Evolutionary conservation across 2,329 filamentous ascomycete genomes (phyloP).

Genomic region (Sclerotinia minor): DNA sequence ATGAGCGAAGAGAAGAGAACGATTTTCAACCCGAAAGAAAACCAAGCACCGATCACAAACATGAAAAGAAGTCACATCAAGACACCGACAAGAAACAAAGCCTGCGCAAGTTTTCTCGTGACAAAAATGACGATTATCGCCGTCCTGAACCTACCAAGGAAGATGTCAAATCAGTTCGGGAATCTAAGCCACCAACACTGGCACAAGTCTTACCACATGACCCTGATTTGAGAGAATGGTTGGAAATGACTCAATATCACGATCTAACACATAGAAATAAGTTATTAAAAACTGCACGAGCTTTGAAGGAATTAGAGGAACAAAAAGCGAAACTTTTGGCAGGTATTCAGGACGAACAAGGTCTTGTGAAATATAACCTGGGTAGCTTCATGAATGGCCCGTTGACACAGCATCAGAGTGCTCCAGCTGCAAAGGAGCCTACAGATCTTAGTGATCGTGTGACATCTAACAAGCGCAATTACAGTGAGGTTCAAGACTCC

Average conservation of each 20-base stretch:
- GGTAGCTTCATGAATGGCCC: conserved; percentile 16
- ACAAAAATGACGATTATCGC: conserved; percentile 30
- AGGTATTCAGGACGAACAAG: conserved; percentile 36
- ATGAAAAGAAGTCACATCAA: conserved; percentile 30
- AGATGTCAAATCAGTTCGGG: conserved; percentile 29
- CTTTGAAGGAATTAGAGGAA: conserved; percentile 36
- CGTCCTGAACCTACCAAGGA: conserved; percentile 28
- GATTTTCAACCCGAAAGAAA: conserved; percentile 30
- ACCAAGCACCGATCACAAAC: conserved; percentile 26
- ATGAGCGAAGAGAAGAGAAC: conserved; percentile 33
- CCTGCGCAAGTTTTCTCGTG: conserved; percentile 29
- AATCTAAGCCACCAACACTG: conserved; percentile 32
- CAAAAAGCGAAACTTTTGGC: conserved; percentile 39
- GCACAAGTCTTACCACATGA: conserved; percentile 36
- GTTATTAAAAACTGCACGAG: conserved; percentile 30
- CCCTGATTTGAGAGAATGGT: conserved; percentile 43
- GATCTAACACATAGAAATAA: conserved; percentile 42
- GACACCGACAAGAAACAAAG: conserved; percentile 29
- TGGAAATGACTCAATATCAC: conserved; percentile 43
- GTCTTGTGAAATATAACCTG: conserved; percentile 13
- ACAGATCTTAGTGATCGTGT: conserved; percentile 28
- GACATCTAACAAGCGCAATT: conserved; percentile 38
- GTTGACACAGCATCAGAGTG: neutral
- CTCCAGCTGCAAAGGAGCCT: conserved; percentile 19
- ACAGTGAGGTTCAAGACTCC: conserved; percentile 35